phyloP scores from a whole-genome alignment of 2,329 filamentous ascomycete genomes.

The Hymenotorrendiella dingleyae region DNA sequence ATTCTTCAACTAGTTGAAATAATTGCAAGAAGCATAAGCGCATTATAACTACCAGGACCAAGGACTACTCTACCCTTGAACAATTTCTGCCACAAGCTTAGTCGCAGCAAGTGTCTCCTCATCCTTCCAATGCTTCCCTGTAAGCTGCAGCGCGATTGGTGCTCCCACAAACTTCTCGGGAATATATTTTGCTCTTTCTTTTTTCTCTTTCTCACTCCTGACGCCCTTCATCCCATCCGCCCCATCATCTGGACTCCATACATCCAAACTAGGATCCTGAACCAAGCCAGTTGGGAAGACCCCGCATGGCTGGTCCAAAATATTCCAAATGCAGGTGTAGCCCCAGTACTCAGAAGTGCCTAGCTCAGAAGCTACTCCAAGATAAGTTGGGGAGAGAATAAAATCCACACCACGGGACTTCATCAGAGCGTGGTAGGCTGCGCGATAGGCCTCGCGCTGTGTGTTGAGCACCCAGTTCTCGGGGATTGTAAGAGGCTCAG shows the following conservation, averaged over 20 bases:
- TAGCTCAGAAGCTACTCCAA: conserved; percentile 44
- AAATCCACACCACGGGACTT: conserved; percentile 12
- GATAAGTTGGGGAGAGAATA: conserved; percentile 51
- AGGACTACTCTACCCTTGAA: too few relatives aligned
- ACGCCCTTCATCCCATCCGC: too few relatives aligned
- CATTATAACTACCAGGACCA: too few relatives aligned
- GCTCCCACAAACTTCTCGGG: too few relatives aligned
- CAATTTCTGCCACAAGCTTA: neutral
- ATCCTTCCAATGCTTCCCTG: neutral
- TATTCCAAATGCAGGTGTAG: conserved; percentile 18
- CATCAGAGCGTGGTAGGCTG: conserved; percentile 13
- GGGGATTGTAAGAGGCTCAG: conserved; percentile 3
- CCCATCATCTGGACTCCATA: too few relatives aligned
- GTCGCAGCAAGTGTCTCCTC: neutral
- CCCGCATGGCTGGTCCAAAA: conserved; percentile 13
- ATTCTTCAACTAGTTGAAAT: too few relatives aligned
- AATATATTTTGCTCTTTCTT: too few relatives aligned
- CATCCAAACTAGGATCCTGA: conserved; percentile 4
- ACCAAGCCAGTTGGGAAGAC: conserved; percentile 12
- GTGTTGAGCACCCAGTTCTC: conserved; percentile 13
- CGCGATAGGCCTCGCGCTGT: conserved; percentile 9
- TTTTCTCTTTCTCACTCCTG: too few relatives aligned
- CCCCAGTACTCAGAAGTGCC: conserved; percentile 49
- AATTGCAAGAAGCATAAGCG: too few relatives aligned
- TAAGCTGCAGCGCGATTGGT: neutral